phyloP scores from a whole-genome alignment of 805 yeast genomes.

The Candida palmyrensis region DNA sequence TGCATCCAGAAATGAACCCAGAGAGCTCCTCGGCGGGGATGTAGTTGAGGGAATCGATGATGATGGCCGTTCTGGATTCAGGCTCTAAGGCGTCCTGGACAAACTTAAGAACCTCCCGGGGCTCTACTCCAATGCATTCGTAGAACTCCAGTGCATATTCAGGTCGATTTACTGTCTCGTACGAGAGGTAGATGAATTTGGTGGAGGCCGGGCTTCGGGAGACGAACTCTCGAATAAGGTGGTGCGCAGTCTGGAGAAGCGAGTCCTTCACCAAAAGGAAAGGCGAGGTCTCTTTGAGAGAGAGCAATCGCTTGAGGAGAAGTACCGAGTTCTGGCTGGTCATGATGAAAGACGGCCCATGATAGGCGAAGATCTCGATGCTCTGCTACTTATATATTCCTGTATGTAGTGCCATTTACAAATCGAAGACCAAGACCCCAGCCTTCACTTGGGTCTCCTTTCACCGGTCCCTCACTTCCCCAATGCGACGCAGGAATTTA shows the following conservation, averaged over 20 bases:
- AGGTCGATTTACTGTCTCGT: slow-evolving; percentile 58
- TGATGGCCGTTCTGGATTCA: slow-evolving; percentile 33
- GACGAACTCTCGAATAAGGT: slow-evolving; percentile 55
- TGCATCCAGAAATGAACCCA: slow-evolving; percentile 44
- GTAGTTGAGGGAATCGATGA: slow-evolving; percentile 69
- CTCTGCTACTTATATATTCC: too few species aligned
- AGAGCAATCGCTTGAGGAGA: slow-evolving; percentile 59
- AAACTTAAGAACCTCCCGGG: slow-evolving; percentile 5
- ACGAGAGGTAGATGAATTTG: slow-evolving; percentile 54
- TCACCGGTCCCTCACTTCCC: neutral
- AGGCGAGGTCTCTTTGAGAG: slow-evolving; percentile 71
- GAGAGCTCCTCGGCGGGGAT: slow-evolving; percentile 43
- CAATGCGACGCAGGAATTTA: slow-evolving; percentile 15
- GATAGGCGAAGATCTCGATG: too few species aligned
- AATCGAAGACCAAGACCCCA: neutral
- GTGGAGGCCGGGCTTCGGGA: slow-evolving; percentile 28
- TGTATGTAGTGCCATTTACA: too few species aligned
- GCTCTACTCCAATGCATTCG: slow-evolving; percentile 32
- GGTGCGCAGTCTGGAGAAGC: slow-evolving; percentile 58
- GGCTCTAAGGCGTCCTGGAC: neutral
- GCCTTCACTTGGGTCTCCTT: neutral
- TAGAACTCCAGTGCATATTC: slow-evolving; percentile 43
- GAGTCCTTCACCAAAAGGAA: slow-evolving; percentile 67
- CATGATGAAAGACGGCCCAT: slow-evolving; percentile 21
- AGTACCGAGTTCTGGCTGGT: slow-evolving; percentile 37